Conservation (phyloP, 148 eudicot genomes). For the Arbutus unedo region DNA sequence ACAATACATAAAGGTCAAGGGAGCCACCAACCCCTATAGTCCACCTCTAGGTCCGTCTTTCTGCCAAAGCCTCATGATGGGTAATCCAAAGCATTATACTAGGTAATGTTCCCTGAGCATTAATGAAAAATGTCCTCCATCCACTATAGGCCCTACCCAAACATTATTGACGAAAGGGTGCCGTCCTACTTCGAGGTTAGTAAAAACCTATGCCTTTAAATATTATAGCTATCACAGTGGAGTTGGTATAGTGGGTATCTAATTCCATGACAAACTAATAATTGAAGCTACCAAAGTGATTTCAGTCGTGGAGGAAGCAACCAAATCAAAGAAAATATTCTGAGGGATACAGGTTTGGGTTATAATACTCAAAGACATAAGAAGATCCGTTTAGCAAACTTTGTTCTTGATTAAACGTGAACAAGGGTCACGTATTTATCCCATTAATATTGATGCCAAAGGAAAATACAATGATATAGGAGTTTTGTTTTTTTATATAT, state of each 20-base stretch:
- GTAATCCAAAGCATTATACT: background rate
- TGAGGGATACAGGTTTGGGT: background rate
- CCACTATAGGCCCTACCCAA: constrained; percentile 28
- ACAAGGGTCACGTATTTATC: background rate
- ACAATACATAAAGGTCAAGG: background rate
- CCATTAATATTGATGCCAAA: background rate
- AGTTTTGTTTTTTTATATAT: background rate
- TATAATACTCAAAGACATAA: background rate
- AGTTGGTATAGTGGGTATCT: constrained; percentile 22
- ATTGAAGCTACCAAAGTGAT: background rate
- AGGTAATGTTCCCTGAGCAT: background rate
- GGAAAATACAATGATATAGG: too few species aligned
- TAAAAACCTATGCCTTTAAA: constrained; percentile 22
- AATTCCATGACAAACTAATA: background rate
- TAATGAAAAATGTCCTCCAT: constrained; percentile 18
- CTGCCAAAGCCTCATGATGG: background rate
- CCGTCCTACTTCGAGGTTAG: constrained; percentile 1
- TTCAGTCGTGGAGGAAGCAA: constrained; percentile 11
- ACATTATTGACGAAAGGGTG: constrained; percentile 30
- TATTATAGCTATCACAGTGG: constrained; percentile 5
- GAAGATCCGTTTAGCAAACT: background rate
- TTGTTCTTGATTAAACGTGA: too few species aligned
- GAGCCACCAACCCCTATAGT: background rate
- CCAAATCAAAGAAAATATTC: constrained; percentile 5
- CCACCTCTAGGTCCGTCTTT: background rate